Conservation (phyloP, 352 stramenopile species). For the Poterioochromonas sp. region DNA sequence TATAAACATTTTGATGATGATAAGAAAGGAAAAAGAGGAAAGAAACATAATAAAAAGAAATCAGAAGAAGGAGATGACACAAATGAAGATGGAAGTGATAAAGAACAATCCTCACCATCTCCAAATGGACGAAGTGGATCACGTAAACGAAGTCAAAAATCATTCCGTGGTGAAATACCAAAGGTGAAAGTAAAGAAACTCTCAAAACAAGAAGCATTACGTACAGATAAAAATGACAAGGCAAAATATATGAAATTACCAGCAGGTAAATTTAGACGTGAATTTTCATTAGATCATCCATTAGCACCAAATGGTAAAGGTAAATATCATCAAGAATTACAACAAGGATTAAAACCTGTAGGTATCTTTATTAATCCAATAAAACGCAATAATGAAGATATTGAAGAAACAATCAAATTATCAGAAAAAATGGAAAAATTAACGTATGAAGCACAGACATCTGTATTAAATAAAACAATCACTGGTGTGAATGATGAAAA, state of each 20-base stretch:
- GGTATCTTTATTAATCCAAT: neutral
- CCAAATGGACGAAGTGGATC: too few species aligned
- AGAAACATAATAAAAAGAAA: neutral
- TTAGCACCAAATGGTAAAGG: slow-evolving; percentile 5
- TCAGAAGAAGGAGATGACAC: neutral
- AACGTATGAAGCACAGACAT: slow-evolving; percentile 18
- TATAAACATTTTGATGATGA: neutral
- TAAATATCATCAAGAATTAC: slow-evolving; percentile 4
- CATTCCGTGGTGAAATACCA: too few species aligned
- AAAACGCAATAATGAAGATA: neutral
- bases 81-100: neutral
- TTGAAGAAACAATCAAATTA: neutral
- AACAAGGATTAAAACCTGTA: neutral
- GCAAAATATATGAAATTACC: neutral
- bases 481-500: neutral
- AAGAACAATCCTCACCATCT: neutral
- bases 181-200: too few species aligned
- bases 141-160: too few species aligned
- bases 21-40: neutral
- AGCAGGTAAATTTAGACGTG: slow-evolving; percentile 13
- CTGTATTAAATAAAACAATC: neutral
- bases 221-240: slow-evolving; percentile 27
- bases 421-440: slow-evolving; percentile 27
- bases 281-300: slow-evolving; percentile 32
- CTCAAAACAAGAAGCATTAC: neutral